phyloP scores from a whole-genome alignment of 2,329 filamentous ascomycete genomes.

The Ophiocordyceps camponoti-saundersi region DNA sequence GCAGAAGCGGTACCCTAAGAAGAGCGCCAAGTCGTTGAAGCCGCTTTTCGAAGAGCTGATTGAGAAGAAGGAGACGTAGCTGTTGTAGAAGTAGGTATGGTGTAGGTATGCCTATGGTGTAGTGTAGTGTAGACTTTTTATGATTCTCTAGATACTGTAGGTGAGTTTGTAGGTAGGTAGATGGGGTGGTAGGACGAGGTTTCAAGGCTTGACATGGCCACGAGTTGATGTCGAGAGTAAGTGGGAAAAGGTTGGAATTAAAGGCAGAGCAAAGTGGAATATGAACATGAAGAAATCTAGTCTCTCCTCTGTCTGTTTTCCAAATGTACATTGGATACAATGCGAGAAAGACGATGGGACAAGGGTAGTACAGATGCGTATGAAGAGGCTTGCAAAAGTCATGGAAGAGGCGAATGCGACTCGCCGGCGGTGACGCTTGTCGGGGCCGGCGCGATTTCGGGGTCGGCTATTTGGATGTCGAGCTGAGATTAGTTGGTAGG shows the following conservation, averaged over 20 bases:
- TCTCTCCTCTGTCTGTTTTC: neutral
- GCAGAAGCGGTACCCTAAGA: conserved; percentile 69
- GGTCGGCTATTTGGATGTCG: conserved; percentile 68
- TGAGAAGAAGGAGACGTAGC: conserved; percentile 24
- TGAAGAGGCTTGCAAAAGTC: neutral
- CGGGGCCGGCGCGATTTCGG: conserved; percentile 43
- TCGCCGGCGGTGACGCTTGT: conserved; percentile 24
- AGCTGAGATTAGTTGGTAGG: too few relatives aligned
- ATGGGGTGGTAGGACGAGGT: neutral
- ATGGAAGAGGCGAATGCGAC: conserved; percentile 6
- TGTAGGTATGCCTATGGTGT: too few relatives aligned
- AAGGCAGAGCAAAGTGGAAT: neutral
- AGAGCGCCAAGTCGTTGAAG: conserved; percentile 58
- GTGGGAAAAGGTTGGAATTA: neutral
- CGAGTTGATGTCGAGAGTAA: neutral
- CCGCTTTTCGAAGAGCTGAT: conserved; percentile 56
- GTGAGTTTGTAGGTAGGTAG: neutral
- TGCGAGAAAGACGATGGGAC: neutral
- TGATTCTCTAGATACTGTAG: too few relatives aligned
- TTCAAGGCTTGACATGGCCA: neutral
- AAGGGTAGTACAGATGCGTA: neutral
- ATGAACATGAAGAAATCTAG: neutral
- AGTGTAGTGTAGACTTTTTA: too few relatives aligned
- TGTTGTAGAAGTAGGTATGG: too few relatives aligned
- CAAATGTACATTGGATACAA: neutral